Evolutionary conservation across 73 alveolate genomes (phyloP).

Genomic region (Urostyla sp.): DNA sequence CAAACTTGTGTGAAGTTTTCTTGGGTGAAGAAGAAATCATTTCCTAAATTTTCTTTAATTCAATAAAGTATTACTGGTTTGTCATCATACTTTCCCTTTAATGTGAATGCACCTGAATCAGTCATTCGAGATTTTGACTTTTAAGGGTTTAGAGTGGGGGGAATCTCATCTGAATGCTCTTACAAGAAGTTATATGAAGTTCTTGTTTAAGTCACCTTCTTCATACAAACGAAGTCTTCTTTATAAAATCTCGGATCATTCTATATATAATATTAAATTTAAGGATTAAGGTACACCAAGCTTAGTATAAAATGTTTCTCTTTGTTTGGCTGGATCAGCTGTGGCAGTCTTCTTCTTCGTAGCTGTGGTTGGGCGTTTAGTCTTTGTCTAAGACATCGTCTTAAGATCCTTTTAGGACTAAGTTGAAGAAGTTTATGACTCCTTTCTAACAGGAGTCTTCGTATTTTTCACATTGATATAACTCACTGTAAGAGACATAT

Average conservation of each 20-base stretch:
- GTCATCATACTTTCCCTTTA: constrained; percentile 11
- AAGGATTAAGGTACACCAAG: neutral
- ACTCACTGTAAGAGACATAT: too few species aligned
- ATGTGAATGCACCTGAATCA: neutral
- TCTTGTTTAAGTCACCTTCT: constrained; percentile 19
- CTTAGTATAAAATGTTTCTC: constrained; percentile 28
- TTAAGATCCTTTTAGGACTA: too few species aligned
- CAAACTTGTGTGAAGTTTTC: constrained; percentile 21
- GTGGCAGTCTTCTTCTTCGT: too few species aligned
- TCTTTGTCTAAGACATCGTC: too few species aligned
- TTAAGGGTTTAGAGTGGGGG: neutral
- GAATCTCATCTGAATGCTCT: constrained; percentile 29
- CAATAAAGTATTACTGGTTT: neutral
- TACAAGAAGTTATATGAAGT: constrained; percentile 29
- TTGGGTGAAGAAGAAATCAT: constrained; percentile 41
- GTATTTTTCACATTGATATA: too few species aligned
- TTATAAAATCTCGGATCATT: constrained; percentile 40
- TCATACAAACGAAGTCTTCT: constrained; percentile 10
- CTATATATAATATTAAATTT: neutral
- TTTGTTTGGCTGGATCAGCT: constrained; percentile 44
- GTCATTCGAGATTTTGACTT: constrained; percentile 16
- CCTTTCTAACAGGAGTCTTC: too few species aligned
- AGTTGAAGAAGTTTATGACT: too few species aligned
- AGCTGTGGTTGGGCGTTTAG: too few species aligned
- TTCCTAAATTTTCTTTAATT: neutral